Base-by-base conservation (phyloP, 2,329 filamentous ascomycete genomes). In the Diaporthe sp. region DNA sequence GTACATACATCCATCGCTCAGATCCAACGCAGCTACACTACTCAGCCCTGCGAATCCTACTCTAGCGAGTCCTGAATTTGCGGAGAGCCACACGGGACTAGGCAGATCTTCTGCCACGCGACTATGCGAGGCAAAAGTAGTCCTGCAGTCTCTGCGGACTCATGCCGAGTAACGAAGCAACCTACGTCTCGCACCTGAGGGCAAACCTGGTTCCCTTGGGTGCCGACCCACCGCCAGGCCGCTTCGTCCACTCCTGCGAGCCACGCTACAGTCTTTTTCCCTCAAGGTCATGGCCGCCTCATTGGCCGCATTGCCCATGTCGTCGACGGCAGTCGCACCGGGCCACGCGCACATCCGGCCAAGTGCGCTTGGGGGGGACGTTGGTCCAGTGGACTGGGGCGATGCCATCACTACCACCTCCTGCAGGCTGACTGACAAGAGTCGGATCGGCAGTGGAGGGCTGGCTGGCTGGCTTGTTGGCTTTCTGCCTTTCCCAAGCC, bases 1-100 rank as follows among this genome's bases (percentile, higher is more conserved):
- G 57, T 22, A 39, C 46, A n/a, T 42, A 17, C 58, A 28, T 44
- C 44, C 71, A 62, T 42, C 57, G 34, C 46, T 51, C n/a, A 34
- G 28, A 58, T 61, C 70, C 55, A 51, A n/a, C 44, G 22, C 28
- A 67, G 42, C 70, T 31, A 53, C 44, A 28, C 39, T 39, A 42
- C 71, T 62, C 71, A 62, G 71, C 44, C 71, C 44, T 72, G 57
- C 71, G 58, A 73, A 65, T 73, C 58, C 58, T 73, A 65, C 71
- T 42, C 58, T 68, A 53, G 22, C 65, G 28, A 28, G 28, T 55
- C 46, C n/a, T 65, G 34, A n/a, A 7, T 25, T 58, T 65, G 60
- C 46, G 31, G 46, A 61, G 71, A 61, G 58, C 60, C 71, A 65
- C 71, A 65, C 58, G 42, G 44, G 58, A 55, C 71, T 73, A 65